Evolutionary conservation across 2,329 filamentous ascomycete genomes (phyloP).

Genomic region (Aspergillus hiratsukae): DNA sequence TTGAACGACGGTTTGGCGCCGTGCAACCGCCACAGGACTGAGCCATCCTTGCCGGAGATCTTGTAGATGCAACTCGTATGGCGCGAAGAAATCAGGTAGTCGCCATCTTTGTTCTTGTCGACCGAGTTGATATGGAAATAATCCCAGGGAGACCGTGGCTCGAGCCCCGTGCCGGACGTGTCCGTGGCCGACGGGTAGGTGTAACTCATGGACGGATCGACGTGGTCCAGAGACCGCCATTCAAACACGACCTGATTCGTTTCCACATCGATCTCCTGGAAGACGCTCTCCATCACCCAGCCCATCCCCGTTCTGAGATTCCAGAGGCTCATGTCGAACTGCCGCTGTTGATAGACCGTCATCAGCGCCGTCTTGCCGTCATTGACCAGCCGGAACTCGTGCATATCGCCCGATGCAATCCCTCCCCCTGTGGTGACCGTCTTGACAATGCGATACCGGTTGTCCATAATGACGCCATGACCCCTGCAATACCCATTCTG

Average conservation of each 20-base stretch:
- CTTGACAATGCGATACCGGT: slow-evolving; percentile 46
- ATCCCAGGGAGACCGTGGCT: slow-evolving; percentile 43
- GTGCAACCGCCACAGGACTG: slow-evolving; percentile 36
- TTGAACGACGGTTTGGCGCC: slow-evolving; percentile 34
- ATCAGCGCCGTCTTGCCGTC: slow-evolving; percentile 40
- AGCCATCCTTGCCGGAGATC: slow-evolving; percentile 36
- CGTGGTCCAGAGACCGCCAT: slow-evolving; percentile 48
- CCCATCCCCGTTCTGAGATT: slow-evolving; percentile 43
- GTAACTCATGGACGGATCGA: slow-evolving; percentile 46
- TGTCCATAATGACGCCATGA: slow-evolving; percentile 51
- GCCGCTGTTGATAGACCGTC: slow-evolving; percentile 40
- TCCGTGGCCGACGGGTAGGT: slow-evolving; percentile 43
- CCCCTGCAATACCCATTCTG: slow-evolving; percentile 50
- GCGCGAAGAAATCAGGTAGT: slow-evolving; percentile 40
- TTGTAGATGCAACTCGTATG: slow-evolving; percentile 40
- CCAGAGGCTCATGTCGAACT: slow-evolving; percentile 46
- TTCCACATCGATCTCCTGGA: slow-evolving; percentile 51
- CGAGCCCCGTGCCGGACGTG: slow-evolving; percentile 46
- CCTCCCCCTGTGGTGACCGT: slow-evolving; percentile 41
- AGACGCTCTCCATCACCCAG: slow-evolving; percentile 50
- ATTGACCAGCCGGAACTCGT: slow-evolving; percentile 48
- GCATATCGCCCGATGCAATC: slow-evolving; percentile 47
- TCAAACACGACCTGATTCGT: slow-evolving; percentile 47
- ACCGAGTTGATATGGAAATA: slow-evolving; percentile 44
- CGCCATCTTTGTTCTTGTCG: slow-evolving; percentile 38